Base-by-base conservation (phyloP, 345 rosid genomes). In the Euphorbia pulcherrima region DNA sequence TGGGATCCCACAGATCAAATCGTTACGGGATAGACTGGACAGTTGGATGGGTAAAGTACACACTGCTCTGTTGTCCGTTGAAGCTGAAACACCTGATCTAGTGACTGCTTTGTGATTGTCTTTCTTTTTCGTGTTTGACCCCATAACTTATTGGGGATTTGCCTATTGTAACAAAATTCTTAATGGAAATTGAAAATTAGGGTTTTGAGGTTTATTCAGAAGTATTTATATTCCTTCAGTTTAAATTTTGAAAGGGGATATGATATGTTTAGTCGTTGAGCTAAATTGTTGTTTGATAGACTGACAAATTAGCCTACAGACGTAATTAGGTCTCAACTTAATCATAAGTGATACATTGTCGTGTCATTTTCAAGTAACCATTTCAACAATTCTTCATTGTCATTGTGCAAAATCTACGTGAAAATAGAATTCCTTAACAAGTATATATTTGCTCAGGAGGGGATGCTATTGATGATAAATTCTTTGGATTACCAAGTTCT, bases 41-140 rank as follows among this genome's bases (percentile, higher is more conserved):
- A 77, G 23, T 66, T 95, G 99, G 98, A 69, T 87, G 68, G 96
- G 68, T 68, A 92, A 88, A 85, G 99, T 95, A 39, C 96, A 77
- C 82, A 77, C 86, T 1, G 90, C 99, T 6, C 77, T 83, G 77
- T 44, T 88, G 65, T 95, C 99, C 26, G 82, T 95, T 11, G 99
- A 95, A 83, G 97, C 99, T 0, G 99, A 95, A 79, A 95, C 98
- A 59, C 99, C 99, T 0, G 99, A 95, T 81, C 93, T 95, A 27
- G 92, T 92, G 60, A 92, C 96, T 20, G 96, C 94, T 18, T 75
- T 85, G n/a, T 93, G 70, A 87, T 57, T 57, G 53, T 63, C 65
- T 56, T 23, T 40, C 60, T 46, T 47, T 63, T 26, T 1, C 37
- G 5, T 33, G n/a, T 53, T 17, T 21, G 14, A 9, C 0, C 44